Base-by-base conservation (phyloP, 129 eudicot species). In the Centella asiatica region DNA sequence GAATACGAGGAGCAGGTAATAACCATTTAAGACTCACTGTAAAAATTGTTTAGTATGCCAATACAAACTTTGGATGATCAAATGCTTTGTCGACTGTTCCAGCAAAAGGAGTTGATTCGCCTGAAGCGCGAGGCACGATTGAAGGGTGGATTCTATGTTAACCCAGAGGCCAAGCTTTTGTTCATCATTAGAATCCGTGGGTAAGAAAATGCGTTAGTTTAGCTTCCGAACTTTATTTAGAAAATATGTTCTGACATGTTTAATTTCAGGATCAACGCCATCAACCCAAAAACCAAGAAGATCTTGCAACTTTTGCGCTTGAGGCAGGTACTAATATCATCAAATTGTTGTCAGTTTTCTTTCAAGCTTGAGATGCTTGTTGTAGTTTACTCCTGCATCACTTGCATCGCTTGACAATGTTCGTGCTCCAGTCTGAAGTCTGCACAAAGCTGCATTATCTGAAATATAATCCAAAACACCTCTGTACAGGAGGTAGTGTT, bases 81-180 rank as follows among this genome's bases (percentile, higher is more conserved):
- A 9, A 19, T 46, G 6, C 8, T 1, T 17, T 22, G 22, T 6
- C 18, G 26, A 53, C 17, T 53, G 29, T 64, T 77, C 14, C 60
- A 87, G 95, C 81, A 74, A 68, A 83, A 70, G 77, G 92, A 83
- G 80, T 59, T 80, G 49, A 73, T 86, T 48, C 78, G 69, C 37
- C 64, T 86, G 77, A 86, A 82, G 78, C 83, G 95, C 25, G 95
- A 86, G 76, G 86, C 95, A 17, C 77, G 85, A 33, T 67, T 86
- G 70, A 86, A 86, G 65, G 95, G 95, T 20, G 89, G 89, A 14
- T 85, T 85, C 52, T 85, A 85, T 74, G 95, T 85, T 39, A 74
- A 64, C 53, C 95, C 95, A 12, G 89, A 85, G 65, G 86, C 95
- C 22, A 85, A 85, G 81, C 76, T 85, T 31, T 62, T 85, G 77